Percentiles rank a stretch among this genome's conserved stretches.
Evolutionary conservation across 768 basidiomycete species (phyloP).

Genomic region (Paxillus involutus): DNA sequence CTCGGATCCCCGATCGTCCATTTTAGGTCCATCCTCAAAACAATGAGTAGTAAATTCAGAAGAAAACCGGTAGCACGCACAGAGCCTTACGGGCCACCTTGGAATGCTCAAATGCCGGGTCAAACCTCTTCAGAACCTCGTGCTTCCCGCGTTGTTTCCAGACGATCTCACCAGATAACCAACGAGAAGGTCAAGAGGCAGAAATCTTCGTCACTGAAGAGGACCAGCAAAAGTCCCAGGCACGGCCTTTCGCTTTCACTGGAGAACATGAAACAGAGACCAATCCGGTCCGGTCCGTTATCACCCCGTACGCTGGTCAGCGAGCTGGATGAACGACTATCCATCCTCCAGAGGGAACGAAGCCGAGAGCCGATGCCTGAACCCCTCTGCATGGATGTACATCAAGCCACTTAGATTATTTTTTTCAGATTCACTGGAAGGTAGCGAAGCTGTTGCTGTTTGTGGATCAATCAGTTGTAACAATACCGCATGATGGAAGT

Average conservation of each 20-base stretch:
- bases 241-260: background rate
- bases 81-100: conserved; percentile 38
- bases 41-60: conserved; percentile 15
- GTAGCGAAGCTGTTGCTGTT: no score
- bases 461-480: no score
- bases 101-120: conserved; percentile 31
- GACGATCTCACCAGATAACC: background rate
- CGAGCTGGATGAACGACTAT: conserved; percentile 21
- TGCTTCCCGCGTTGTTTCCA: background rate
- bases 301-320: conserved; percentile 19
- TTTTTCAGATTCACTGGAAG: background rate
- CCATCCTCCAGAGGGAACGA: conserved; percentile 14
- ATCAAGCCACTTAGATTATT: background rate
- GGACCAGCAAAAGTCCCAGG: background rate
- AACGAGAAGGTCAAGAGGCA: background rate
- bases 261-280: background rate
- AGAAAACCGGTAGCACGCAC: conserved; percentile 31
- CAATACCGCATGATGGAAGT: no score
- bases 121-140: background rate
- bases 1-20: background rate
- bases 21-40: conserved; percentile 11
- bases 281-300: background rate
- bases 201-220: background rate
- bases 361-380: background rate
- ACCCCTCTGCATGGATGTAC: background rate